Evolutionary conservation across 1,284 basidiomycete species (phyloP).

Genomic region (Veloporphyrellus conicus): DNA sequence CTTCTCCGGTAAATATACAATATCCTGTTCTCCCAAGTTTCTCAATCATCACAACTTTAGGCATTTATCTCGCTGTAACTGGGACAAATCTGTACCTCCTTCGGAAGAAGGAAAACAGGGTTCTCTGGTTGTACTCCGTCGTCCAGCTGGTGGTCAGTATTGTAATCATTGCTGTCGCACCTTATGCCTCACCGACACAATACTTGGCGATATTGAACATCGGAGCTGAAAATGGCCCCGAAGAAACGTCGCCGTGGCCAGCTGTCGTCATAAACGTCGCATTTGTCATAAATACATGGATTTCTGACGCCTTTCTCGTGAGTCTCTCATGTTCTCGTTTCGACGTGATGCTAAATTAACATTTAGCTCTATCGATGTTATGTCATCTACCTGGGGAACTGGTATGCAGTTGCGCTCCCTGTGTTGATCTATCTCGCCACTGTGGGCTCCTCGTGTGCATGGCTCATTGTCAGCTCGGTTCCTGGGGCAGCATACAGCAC

Average conservation of each 20-base stretch:
- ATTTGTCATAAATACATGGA: conserved; percentile 22
- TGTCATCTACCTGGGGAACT: conserved; percentile 16
- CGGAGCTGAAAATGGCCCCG: background rate
- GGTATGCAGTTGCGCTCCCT: background rate
- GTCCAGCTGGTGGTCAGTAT: background rate
- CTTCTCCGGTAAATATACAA: background rate
- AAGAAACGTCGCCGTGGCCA: background rate
- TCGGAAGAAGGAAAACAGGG: background rate
- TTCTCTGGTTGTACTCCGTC: background rate
- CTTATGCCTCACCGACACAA: background rate
- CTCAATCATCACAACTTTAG: background rate
- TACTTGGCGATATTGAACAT: background rate
- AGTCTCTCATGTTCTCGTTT: background rate
- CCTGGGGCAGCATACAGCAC: conserved; percentile 7
- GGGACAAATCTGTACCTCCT: background rate
- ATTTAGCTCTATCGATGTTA: conserved; percentile 9
- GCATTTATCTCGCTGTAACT: background rate
- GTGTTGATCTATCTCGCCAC: conserved; percentile 18
- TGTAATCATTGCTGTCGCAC: background rate
- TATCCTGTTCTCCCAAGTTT: background rate
- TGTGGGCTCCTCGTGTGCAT: conserved; percentile 16
- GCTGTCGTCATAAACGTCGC: background rate
- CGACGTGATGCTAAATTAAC: background rate
- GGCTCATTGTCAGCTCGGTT: conserved; percentile 9
- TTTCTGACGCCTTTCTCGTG: conserved; percentile 22